Percentiles rank a stretch among this genome's conserved stretches.
phyloP scores from a whole-genome alignment of 2,329 filamentous ascomycete species.

The Lasiodiplodia citricola region DNA sequence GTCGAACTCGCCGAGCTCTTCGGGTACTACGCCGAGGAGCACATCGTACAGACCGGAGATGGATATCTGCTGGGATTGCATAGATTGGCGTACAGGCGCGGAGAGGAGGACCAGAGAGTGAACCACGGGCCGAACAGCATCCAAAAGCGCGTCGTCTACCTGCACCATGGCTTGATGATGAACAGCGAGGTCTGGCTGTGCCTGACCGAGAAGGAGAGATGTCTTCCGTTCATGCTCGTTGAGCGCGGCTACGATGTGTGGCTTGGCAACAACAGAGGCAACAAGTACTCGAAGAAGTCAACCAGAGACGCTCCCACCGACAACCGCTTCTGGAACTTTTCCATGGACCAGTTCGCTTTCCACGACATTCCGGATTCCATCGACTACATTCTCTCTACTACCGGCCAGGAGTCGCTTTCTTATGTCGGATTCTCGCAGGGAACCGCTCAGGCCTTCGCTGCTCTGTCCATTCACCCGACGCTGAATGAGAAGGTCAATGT shows the following conservation, averaged over 20 bases:
- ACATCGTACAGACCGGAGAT: conserved; percentile 92
- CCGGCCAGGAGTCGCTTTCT: conserved; percentile 80
- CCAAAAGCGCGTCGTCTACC: conserved; percentile 85
- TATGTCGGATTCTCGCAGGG: conserved; percentile 98
- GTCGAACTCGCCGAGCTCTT: conserved; percentile 90
- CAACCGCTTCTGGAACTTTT: conserved; percentile 91
- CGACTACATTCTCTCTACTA: conserved; percentile 84
- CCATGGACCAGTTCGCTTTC: conserved; percentile 97
- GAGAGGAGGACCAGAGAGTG: conserved; percentile 78
- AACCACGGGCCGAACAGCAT: conserved; percentile 72
- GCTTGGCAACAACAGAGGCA: conserved; percentile 96
- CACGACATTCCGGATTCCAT: conserved; percentile 97
- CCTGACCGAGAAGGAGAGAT: conserved; percentile 82
- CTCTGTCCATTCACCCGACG: conserved; percentile 86
- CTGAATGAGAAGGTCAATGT: conserved; percentile 94
- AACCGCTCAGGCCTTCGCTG: conserved; percentile 94
- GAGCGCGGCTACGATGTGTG: conserved; percentile 96
- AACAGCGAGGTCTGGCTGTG: conserved; percentile 99
- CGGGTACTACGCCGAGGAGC: conserved; percentile 94
- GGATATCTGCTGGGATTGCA: conserved; percentile 92
- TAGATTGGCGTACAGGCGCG: conserved; percentile 79
- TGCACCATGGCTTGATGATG: conserved; percentile 97
- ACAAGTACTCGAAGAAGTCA: conserved; percentile 98
- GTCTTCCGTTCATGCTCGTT: conserved; percentile 85
- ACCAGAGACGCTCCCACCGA: conserved; percentile 76